Evolutionary conservation across 345 rosid species (phyloP).

Genomic region (Sisymbrium irio): DNA sequence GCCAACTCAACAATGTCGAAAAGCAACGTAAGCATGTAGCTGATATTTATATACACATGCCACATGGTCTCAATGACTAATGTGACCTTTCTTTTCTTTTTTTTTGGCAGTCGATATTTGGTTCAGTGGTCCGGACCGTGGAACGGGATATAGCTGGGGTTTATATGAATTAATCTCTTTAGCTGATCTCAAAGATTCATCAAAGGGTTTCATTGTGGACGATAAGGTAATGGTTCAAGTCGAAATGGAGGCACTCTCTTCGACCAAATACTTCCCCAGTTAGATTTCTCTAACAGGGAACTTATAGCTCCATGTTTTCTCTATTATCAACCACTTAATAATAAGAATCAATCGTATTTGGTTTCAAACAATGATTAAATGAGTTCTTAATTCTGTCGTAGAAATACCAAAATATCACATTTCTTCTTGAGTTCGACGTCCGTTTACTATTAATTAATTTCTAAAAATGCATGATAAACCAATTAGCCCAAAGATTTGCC

Average conservation of each 20-base stretch:
- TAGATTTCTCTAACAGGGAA: not conserved
- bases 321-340: not conserved
- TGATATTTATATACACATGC: too few relatives aligned
- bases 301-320: not conserved
- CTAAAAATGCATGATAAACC: too few relatives aligned
- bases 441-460: too few relatives aligned
- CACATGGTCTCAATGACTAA: too few relatives aligned
- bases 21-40: not conserved
- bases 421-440: too few relatives aligned
- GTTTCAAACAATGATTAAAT: not conserved
- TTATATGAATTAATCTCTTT: not conserved
- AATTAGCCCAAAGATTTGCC: too few relatives aligned
- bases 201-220: slow-evolving; percentile 14
- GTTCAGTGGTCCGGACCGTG: not conserved
- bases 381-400: not conserved
- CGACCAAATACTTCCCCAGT: slow-evolving; percentile 11
- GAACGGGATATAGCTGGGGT: slow-evolving; percentile 1
- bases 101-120: not conserved
- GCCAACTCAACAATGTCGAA: not conserved
- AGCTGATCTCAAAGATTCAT: slow-evolving; percentile 1
- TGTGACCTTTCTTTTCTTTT: not conserved
- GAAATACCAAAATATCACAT: not conserved
- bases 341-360: not conserved
- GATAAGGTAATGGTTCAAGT: slow-evolving; percentile 11
- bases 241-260: slow-evolving; percentile 6